phyloP scores from a whole-genome alignment of 495 filamentous ascomycete genomes.

The Massariosphaeria phaeospora region DNA sequence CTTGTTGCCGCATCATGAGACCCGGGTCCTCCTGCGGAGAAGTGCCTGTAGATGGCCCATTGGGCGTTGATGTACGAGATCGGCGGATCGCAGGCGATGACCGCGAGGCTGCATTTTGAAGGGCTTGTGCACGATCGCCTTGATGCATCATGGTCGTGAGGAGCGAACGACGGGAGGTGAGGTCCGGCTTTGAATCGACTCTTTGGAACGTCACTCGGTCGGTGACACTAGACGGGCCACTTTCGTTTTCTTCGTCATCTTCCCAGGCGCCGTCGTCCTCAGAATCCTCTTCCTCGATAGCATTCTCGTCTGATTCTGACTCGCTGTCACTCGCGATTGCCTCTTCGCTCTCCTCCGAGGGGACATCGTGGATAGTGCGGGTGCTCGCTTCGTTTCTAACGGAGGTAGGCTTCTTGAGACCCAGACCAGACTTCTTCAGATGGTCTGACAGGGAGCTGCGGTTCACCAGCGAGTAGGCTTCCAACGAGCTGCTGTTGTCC shows the following conservation, averaged over 20 bases:
- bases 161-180: slow-evolving; percentile 80
- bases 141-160: slow-evolving; percentile 86
- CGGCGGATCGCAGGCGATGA: slow-evolving; percentile 81
- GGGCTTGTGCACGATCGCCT: slow-evolving; percentile 60
- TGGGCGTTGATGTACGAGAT: slow-evolving; percentile 66
- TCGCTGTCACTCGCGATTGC: slow-evolving; percentile 60
- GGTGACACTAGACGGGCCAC: slow-evolving; percentile 72
- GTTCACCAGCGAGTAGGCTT: slow-evolving; percentile 48
- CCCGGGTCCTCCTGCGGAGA: slow-evolving; percentile 69
- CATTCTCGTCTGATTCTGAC: slow-evolving; percentile 40
- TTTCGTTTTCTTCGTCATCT: slow-evolving; percentile 82
- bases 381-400: slow-evolving; percentile 74
- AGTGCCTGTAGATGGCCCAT: slow-evolving; percentile 64
- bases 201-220: slow-evolving; percentile 78
- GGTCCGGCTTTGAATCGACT: slow-evolving; percentile 80
- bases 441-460: slow-evolving; percentile 53
- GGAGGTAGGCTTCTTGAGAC: slow-evolving; percentile 71
- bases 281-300: slow-evolving; percentile 41
- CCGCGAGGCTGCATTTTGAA: slow-evolving; percentile 63
- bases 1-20: slow-evolving; percentile 65
- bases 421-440: slow-evolving; percentile 45
- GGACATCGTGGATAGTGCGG: slow-evolving; percentile 55
- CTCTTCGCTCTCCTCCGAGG: slow-evolving; percentile 56
- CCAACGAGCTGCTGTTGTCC: slow-evolving; percentile 74
- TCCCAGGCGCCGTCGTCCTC: slow-evolving; percentile 63